Evolutionary conservation across 2,329 filamentous ascomycete genomes (phyloP), one percentile per base, ranked within the genome.

Genomic region (Thelonectria olida): DNA sequence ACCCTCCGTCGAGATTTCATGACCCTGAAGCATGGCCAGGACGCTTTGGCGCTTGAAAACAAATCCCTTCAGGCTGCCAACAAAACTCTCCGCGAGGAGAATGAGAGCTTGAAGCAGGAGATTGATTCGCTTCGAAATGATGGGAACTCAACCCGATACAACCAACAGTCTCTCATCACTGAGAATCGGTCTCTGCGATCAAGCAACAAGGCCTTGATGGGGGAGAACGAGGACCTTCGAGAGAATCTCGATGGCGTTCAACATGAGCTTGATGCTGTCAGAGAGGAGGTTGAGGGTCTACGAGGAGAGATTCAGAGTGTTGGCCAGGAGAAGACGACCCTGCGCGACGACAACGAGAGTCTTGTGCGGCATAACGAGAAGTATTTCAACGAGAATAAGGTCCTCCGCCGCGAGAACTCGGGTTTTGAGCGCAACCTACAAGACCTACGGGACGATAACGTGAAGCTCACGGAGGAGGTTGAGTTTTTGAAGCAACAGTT

Each of bases 351-450:
- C 66, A 84, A 85, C 61, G 74, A 80, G 31, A 82, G 81, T 64
- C 79, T 86, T 20, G 83, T 84, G 53, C 82, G 81, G 36, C 82
- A 85, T 69, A 86, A 86, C 60, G 83, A 86, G 50, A 82, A 81
- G 62, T 85, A 85, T 67, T 85, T 83, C 65, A 80, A 76, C 57
- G 83, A 85, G 68, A 85, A 84, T 75, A 84, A 84, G 73, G 74
- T 78, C 36, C 75, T 84, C 6, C 75, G 76, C 17, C 77, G 79
- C 15, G 80, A 86, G 68, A 85, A 84, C 63, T 76, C 79, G 22
- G 76, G 75, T 53, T 84, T 82, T 59, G 81, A 82, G 68, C 80
- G 79, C 48, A 81, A 78, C 55, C 73, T 81, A 25, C 78, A 79
- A 20, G 77, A 80, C 31, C 71, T 84, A n/a, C 78, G 82, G 45